Percentiles rank a stretch among this genome's conserved stretches.
These are phyloP conservation scores for Camellia lanceoleosa DNA, from an alignment of 148 eudicot genomes.

Conservation along the genomic window DNA sequence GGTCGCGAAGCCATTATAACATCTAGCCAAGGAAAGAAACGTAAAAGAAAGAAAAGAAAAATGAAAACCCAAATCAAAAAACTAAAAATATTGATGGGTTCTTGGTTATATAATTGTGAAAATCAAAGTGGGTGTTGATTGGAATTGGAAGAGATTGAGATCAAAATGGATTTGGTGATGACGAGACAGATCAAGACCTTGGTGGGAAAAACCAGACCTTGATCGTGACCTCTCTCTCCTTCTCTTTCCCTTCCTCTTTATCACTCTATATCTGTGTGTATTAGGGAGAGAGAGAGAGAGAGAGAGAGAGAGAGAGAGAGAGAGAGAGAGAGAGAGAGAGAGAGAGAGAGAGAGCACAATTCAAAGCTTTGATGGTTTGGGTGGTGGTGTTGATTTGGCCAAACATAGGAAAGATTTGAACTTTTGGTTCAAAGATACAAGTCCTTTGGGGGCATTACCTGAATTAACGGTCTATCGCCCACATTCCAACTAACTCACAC, in stretches of 20 bases:
- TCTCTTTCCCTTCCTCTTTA: neutral
- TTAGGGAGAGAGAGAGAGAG: constrained; percentile 1
- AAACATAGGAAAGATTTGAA: neutral
- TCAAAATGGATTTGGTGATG: constrained; percentile 5
- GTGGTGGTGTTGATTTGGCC: constrained; percentile 16
- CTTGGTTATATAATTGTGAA: no score
- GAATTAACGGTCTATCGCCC: constrained; percentile 37
- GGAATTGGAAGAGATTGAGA: neutral
- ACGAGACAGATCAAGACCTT: constrained; percentile 38
- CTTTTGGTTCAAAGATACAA: constrained; percentile 10
- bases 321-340: neutral
- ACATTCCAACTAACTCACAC: neutral
- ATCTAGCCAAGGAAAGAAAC: neutral
- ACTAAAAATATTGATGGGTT: no score
- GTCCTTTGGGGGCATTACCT: constrained; percentile 14
- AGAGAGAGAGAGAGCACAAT: constrained; percentile 13
- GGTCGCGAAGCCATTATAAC: constrained; percentile 29
- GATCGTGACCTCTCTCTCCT: constrained; percentile 35
- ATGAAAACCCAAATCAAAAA: neutral
- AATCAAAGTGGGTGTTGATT: neutral
- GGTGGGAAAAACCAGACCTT: constrained; percentile 21
- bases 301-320: constrained; percentile 15
- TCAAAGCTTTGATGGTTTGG: constrained; percentile 16
- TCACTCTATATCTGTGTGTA: constrained; percentile 7
- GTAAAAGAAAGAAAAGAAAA: neutral